Evolutionary conservation across 306 rosid species (phyloP), one percentile per base, ranked within the genome.

Genomic region (Malus sylvestris): DNA sequence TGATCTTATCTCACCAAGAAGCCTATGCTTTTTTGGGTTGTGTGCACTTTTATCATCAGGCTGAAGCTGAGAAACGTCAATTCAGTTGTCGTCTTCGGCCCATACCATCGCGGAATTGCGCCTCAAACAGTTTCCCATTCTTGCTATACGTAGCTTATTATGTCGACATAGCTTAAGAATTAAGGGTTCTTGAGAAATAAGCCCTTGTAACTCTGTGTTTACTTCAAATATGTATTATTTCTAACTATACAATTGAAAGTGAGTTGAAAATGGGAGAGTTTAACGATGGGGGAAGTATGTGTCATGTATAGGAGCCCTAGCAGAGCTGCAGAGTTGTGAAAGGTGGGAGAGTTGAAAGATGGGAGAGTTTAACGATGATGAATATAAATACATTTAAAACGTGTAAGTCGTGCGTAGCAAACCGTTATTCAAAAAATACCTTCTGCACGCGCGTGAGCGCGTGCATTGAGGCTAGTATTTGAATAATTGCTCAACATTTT

Each of bases 81-180:
- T 32, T 68, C 77, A 73, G 3, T 33, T 58, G 29, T 25, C 77
- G 77, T 35, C 25, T 1, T 87, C 86, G 3, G 71, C 91, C 88
- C 91, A 91, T 2, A 77, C 86, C 87, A 63, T 72, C 5, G 87
- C 14, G 1, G 83, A 72, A 22, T 71, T 40, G 68, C 64, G 81
- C n/a, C 61, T 55, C 62, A 86, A 82, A 68, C 94, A 89, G 59
- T 91, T 91, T 27, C 97, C 97, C 97, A 91, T 91, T 60, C 66
- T 14, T n/a, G 29, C 62, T 10, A 10, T 3, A 23, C 1, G 23
- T 58, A 58, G 30, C 63, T 58, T 20, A 6, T 60, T 11, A 25
- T 25, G 52, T 16, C 6, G 19, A 46, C 15, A 2, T 5, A 46
- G 52, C 52, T 60, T 23, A 25, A 25, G 13, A 60, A 60, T 12